These are phyloP conservation scores for Neofusicoccum laricinum DNA, from an alignment of 2,329 filamentous ascomycete species.

Conservation along the genomic window DNA sequence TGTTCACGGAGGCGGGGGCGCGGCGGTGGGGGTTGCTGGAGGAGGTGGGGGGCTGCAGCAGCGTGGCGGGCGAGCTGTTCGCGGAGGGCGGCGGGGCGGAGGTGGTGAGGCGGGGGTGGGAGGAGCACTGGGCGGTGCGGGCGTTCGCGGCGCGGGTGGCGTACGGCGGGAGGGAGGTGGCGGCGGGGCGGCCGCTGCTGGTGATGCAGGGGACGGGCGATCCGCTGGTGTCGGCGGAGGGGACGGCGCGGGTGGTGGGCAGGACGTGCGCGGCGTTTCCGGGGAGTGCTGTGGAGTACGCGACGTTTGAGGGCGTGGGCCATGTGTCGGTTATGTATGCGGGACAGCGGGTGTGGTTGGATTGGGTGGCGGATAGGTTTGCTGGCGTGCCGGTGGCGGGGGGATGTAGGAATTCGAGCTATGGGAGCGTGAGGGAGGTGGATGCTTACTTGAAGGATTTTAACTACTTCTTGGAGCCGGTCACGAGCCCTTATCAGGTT, in stretches of 20 bases:
- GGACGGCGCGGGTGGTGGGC: neutral
- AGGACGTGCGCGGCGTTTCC: neutral
- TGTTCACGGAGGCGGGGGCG: neutral
- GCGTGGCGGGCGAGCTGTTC: neutral
- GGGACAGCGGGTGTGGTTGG: constrained; percentile 29
- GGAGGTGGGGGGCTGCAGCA: neutral
- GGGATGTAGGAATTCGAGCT: constrained; percentile 6
- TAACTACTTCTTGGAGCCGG: neutral
- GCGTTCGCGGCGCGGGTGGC: neutral
- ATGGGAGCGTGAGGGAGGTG: neutral
- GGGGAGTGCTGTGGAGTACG: constrained; percentile 18
- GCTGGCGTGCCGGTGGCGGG: constrained; percentile 15
- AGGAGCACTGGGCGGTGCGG: neutral
- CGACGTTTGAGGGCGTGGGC: constrained; percentile 23
- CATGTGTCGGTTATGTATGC: constrained; percentile 31
- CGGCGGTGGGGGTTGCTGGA: no score
- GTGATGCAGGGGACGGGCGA: neutral
- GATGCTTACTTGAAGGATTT: neutral
- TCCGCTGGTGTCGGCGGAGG: neutral
- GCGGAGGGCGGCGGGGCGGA: neutral
- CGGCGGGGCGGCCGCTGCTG: neutral
- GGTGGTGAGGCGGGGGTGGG: neutral
- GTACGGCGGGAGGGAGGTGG: neutral
- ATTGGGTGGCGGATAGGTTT: constrained; percentile 29
- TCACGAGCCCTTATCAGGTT: neutral